Evolutionary conservation across 768 basidiomycete species (phyloP).

Genomic region (Suillus paluster): DNA sequence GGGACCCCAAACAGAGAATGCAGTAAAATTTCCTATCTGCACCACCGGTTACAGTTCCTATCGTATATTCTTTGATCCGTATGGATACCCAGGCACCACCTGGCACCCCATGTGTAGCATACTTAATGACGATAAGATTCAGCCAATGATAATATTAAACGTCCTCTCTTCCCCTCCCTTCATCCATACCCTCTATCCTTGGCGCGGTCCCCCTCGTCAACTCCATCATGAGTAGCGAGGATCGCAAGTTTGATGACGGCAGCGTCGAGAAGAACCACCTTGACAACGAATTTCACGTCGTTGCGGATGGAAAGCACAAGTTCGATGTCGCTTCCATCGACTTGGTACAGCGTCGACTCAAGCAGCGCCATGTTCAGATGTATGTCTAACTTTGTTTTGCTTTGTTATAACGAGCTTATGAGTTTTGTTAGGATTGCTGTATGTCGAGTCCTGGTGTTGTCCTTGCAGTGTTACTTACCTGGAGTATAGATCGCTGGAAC

Average conservation of each 20-base stretch:
- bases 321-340: constrained; percentile 70
- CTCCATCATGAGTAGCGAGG: background rate
- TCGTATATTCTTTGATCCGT: background rate
- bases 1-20: background rate
- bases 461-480: background rate
- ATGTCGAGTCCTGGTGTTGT: constrained; percentile 24
- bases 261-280: constrained; percentile 16
- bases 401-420: background rate
- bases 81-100: constrained; percentile 8
- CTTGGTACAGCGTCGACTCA: constrained; percentile 70
- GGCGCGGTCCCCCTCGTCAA: background rate
- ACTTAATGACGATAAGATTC: background rate
- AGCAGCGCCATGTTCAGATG: constrained; percentile 85
- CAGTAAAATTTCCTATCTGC: background rate
- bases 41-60: background rate
- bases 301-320: constrained; percentile 36
- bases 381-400: constrained; percentile 32
- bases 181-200: background rate
- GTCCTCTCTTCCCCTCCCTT: background rate
- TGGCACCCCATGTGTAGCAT: background rate
- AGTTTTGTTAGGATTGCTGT: constrained; percentile 60
- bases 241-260: background rate
- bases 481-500: constrained; percentile 66
- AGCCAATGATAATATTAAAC: background rate
- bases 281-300: background rate